Evolutionary conservation across 768 basidiomycete genomes (phyloP).

Genomic region (Mycena olivaceomarginata): DNA sequence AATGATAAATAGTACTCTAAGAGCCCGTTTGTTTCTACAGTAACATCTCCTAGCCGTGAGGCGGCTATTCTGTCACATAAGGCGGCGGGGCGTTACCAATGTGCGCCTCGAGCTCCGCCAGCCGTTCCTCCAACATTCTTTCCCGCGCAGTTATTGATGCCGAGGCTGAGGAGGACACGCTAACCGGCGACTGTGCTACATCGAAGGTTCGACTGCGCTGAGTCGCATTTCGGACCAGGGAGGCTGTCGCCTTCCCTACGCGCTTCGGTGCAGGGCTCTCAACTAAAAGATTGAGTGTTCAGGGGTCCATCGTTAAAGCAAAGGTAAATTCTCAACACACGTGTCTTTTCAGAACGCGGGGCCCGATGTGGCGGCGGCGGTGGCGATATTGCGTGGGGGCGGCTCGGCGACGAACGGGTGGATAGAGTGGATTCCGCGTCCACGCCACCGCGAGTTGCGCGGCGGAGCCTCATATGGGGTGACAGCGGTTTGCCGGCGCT

Average conservation of each 20-base stretch:
- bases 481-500: neutral
- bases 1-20: neutral
- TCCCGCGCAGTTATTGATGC: neutral
- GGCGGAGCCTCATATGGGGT: too few species aligned
- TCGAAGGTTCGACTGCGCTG: neutral
- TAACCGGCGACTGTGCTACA: neutral
- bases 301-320: neutral
- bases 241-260: neutral
- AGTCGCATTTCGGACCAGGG: neutral
- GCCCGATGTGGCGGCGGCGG: neutral
- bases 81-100: neutral
- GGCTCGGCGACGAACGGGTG: slow-evolving; percentile 9
- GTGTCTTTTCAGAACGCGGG: slow-evolving; percentile 10
- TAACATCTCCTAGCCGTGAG: neutral
- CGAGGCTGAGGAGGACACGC: neutral
- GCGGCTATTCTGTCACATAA: neutral
- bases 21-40: neutral
- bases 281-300: neutral
- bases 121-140: slow-evolving; percentile 17
- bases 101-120: slow-evolving; percentile 26
- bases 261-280: slow-evolving; percentile 11
- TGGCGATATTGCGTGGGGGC: neutral
- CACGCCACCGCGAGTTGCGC: neutral
- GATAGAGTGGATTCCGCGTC: neutral
- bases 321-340: neutral